A percentile compares a stretch with the other conserved stretches of the same genome.
These are phyloP conservation scores for Botrytis aclada DNA, from an alignment of 2,329 filamentous ascomycete genomes.

Conservation along the genomic window DNA sequence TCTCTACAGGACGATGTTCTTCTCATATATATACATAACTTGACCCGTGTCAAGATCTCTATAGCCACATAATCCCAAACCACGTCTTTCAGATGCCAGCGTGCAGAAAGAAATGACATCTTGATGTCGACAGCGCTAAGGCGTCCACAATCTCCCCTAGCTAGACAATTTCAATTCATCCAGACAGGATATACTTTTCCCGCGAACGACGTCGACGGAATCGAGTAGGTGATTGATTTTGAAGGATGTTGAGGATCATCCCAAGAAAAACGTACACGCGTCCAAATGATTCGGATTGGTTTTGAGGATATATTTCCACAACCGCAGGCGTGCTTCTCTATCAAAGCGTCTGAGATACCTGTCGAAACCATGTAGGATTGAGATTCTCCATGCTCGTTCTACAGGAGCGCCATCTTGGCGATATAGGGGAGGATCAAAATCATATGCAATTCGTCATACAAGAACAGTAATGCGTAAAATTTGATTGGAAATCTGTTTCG, in stretches of 20 bases:
- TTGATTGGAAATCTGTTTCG: background rate
- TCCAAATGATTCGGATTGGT: background rate
- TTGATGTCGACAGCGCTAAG: background rate
- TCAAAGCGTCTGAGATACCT: background rate
- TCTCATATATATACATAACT: background rate
- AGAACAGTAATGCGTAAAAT: background rate
- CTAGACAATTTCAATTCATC: constrained; percentile 2
- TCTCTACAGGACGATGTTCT: background rate
- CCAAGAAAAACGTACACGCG: constrained; percentile 10
- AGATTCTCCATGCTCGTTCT: background rate
- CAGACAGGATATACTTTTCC: background rate
- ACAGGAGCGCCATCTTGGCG: constrained; percentile 1
- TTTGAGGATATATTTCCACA: background rate
- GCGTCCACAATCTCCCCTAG: background rate
- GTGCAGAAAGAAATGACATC: background rate
- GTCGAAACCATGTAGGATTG: background rate
- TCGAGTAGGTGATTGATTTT: background rate
- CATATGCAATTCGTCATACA: background rate
- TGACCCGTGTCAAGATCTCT: background rate
- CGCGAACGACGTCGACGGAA: background rate
- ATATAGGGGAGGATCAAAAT: background rate
- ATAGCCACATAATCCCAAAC: background rate
- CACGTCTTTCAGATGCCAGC: background rate
- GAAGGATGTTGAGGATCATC: background rate
- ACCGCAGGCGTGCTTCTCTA: background rate